Base-by-base conservation (phyloP, 257 asterid species). In the Nicotiana noctiflora region DNA sequence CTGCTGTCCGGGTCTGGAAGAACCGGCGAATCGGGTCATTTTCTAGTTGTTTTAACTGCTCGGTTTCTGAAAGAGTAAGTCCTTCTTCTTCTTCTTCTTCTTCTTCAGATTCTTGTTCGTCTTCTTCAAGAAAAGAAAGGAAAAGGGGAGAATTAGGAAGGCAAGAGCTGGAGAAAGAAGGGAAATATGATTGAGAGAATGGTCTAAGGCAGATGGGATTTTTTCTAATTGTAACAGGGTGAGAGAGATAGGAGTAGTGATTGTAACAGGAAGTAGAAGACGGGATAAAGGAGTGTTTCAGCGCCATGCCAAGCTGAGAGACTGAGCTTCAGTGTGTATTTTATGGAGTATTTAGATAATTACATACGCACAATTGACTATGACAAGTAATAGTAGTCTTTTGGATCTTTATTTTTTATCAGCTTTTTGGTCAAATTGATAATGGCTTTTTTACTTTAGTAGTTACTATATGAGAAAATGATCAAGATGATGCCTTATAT, bases 1-100 rank as follows among this genome's bases (percentile, higher is more conserved):
- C 51, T 1, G 89, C 56, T 21, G 84, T 64, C 32, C 88, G 92
- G 83, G 89, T 85, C 82, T 84, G 85, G 84, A 93, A 90, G 94
- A 93, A 93, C 52, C 85, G 87, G 84, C 91, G 82, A 76, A 91
- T 85, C 31, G 97, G 98, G 89, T 93, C 97, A 67, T 89, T 86
- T 32, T 72, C 64, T 25, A 46, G 83, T 68, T 82, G 79, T 6
- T 21, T 32, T 13, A 27, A 21, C 77, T 32, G 15, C 14, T 64
- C 60, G 78, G 21, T 79, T 67, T 82, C 80, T 10, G 29, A 18
- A 34, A n/a, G 55, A 37, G 2, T 11, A 68, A 68, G 11, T 3
- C 7, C 64, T 25, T 25, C n/a, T 44, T 82, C 80, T 34, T 76
- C 82, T 25, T 76, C 75, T 27, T 27, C 56, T 8, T 82, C 84